These are phyloP conservation scores for Collybia mongolica DNA, from an alignment of 768 basidiomycete species.

Conservation along the genomic window DNA sequence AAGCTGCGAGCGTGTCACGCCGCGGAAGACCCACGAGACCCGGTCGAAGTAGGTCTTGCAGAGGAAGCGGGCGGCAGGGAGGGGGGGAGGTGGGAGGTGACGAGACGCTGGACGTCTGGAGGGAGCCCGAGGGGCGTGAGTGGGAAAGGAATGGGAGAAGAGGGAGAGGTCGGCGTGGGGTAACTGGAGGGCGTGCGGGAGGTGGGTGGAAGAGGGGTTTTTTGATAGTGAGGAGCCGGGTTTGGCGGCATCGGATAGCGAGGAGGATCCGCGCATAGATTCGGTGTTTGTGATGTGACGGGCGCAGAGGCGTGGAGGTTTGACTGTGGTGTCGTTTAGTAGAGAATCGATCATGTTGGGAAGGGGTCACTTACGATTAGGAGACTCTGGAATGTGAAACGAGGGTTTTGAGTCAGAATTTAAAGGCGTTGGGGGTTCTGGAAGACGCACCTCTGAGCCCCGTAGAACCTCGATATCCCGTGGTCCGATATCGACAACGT, in stretches of 20 bases:
- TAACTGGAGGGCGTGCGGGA: too few relatives aligned
- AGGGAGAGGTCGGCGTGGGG: slow-evolving; percentile 30
- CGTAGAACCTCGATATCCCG: slow-evolving; percentile 65
- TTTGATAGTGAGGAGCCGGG: too few relatives aligned
- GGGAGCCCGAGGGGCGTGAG: slow-evolving; percentile 65
- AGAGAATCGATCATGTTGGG: too few relatives aligned
- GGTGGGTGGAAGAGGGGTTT: too few relatives aligned
- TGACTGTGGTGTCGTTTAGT: neutral
- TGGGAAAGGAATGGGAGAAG: slow-evolving; percentile 62
- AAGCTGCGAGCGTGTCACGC: slow-evolving; percentile 44
- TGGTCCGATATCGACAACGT: too few relatives aligned
- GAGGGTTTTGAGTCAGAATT: too few relatives aligned
- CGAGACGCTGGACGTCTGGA: too few relatives aligned
- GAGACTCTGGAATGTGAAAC: too few relatives aligned
- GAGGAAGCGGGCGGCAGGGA: too few relatives aligned
- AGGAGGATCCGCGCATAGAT: slow-evolving; percentile 16
- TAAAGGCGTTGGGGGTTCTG: too few relatives aligned
- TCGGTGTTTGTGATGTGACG: neutral
- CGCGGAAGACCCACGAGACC: slow-evolving; percentile 51
- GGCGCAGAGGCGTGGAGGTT: slow-evolving; percentile 6
- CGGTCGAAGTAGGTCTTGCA: too few relatives aligned
- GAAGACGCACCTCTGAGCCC: slow-evolving; percentile 62
- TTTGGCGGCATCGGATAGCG: neutral
- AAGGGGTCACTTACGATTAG: slow-evolving; percentile 17
- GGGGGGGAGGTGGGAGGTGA: too few relatives aligned